Percentiles rank a stretch among this genome's conserved stretches.
phyloP scores from a whole-genome alignment of 306 rosid genomes.

The Adenanthera pavonina region DNA sequence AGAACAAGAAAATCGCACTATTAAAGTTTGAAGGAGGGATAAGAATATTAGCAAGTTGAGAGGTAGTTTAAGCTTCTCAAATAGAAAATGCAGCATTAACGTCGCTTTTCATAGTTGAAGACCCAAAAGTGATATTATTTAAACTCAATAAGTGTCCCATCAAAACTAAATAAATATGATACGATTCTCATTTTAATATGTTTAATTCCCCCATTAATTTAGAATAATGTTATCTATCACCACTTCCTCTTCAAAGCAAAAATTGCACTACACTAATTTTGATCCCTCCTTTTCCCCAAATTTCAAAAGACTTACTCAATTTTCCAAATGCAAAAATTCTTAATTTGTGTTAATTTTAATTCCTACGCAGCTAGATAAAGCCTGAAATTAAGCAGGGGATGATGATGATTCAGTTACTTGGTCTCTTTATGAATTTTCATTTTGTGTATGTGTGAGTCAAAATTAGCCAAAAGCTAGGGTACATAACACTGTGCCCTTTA shows the following conservation, averaged over 20 bases:
- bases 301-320: no score
- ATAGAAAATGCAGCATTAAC: background rate
- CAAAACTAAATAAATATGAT: background rate
- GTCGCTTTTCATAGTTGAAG: background rate
- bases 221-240: no score
- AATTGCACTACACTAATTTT: no score
- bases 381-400: background rate
- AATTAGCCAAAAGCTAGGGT: background rate
- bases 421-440: background rate
- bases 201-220: background rate
- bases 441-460: background rate
- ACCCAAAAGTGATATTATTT: background rate
- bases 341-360: no score
- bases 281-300: no score
- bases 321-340: no score
- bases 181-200: background rate
- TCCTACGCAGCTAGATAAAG: background rate
- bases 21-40: background rate
- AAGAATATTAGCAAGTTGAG: background rate
- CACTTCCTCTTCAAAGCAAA: no score
- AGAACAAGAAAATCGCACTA: background rate
- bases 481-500: background rate
- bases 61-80: background rate
- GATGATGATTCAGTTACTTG: no score
- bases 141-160: background rate